phyloP scores from a whole-genome alignment of 1,284 basidiomycete genomes.

The Golubevia sp. region DNA sequence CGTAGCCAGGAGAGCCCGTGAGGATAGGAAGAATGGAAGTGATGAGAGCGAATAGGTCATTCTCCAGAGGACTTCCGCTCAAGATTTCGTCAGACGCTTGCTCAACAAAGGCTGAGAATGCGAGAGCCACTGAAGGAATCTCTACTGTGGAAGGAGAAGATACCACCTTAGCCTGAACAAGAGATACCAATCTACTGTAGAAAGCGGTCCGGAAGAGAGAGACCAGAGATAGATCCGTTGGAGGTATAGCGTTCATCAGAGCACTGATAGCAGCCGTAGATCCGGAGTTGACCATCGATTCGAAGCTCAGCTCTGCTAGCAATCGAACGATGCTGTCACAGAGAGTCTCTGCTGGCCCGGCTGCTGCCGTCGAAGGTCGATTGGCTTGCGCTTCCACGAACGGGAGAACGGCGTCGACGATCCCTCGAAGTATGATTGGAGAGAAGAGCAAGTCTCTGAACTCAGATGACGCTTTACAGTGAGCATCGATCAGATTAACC shows the following conservation, averaged over 20 bases:
- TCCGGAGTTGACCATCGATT: slow-evolving; percentile 24
- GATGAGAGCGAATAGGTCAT: slow-evolving; percentile 12
- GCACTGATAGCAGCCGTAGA: slow-evolving; percentile 23
- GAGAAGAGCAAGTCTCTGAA: slow-evolving; percentile 39
- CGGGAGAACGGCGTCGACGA: slow-evolving; percentile 35
- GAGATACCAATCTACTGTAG: slow-evolving; percentile 9
- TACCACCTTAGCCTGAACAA: background rate
- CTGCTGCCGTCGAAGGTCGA: background rate
- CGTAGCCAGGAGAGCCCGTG: background rate
- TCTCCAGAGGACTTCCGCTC: slow-evolving; percentile 16
- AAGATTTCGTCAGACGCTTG: slow-evolving; percentile 26
- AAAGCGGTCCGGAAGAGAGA: slow-evolving; percentile 19
- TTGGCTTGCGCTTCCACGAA: slow-evolving; percentile 9
- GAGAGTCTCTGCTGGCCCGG: background rate
- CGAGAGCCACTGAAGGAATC: background rate
- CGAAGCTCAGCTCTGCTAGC: slow-evolving; percentile 23
- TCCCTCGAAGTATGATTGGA: slow-evolving; percentile 32
- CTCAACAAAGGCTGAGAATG: slow-evolving; percentile 13
- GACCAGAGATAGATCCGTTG: slow-evolving; percentile 24
- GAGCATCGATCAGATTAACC: slow-evolving; percentile 19
- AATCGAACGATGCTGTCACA: slow-evolving; percentile 14
- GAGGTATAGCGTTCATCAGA: slow-evolving; percentile 25
- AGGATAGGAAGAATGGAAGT: slow-evolving; percentile 17
- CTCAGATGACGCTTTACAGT: slow-evolving; percentile 14
- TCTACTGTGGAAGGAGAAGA: background rate